These are phyloP conservation scores for Gliomastix tumulicola DNA, from an alignment of 2,329 filamentous ascomycete species.

Conservation along the genomic window DNA sequence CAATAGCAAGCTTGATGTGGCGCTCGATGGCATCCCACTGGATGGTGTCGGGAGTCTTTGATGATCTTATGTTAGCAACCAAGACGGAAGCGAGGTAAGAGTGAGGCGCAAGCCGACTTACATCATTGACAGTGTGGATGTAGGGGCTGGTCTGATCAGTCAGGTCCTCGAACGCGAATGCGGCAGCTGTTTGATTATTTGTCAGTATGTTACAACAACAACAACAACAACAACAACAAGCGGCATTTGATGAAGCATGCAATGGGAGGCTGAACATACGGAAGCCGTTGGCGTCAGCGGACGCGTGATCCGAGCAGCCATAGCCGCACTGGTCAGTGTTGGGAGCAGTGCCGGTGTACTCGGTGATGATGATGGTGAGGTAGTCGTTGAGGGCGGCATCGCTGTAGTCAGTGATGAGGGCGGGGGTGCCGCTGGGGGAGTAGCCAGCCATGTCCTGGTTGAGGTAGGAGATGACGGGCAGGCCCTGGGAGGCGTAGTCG, in stretches of 20 bases:
- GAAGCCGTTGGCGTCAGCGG: conserved; percentile 25
- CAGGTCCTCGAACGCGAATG: conserved; percentile 26
- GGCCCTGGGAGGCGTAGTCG: conserved; percentile 27
- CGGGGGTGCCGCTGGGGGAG: conserved; percentile 34
- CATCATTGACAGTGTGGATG: conserved; percentile 25
- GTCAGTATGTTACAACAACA: too few relatives aligned
- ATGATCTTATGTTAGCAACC: too few relatives aligned
- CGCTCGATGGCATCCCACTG: conserved; percentile 25
- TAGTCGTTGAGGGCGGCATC: conserved; percentile 32
- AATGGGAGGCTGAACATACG: conserved; percentile 15
- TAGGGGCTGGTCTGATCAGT: conserved; percentile 18
- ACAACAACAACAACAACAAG: too few relatives aligned
- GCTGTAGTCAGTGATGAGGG: conserved; percentile 37
- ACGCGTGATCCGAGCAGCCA: conserved; percentile 35
- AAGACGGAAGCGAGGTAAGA: not conserved
- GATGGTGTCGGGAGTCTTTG: conserved; percentile 25
- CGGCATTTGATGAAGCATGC: too few relatives aligned
- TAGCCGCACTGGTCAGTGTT: conserved; percentile 32
- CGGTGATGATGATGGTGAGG: conserved; percentile 17
- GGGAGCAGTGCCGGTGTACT: conserved; percentile 19
- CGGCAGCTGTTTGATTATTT: conserved; percentile 18
- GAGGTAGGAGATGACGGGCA: conserved; percentile 35
- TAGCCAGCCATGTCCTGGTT: conserved; percentile 46
- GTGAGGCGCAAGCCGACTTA: conserved; percentile 12
- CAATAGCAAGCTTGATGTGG: conserved; percentile 26